Evolutionary conservation across 768 basidiomycete species (phyloP).

Genomic region (Auriscalpium microsporum): DNA sequence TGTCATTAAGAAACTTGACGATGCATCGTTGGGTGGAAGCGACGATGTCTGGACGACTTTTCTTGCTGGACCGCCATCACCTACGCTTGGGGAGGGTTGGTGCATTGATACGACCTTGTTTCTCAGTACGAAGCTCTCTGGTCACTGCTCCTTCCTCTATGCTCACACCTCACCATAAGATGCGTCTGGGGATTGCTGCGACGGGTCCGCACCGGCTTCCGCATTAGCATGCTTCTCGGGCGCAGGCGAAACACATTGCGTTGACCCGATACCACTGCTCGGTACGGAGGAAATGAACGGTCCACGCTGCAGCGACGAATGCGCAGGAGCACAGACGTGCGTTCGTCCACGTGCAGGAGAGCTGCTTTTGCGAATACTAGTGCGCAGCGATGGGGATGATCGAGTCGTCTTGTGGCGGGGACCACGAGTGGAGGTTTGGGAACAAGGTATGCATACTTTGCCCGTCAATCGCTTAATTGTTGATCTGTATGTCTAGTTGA

Average conservation of each 20-base stretch:
- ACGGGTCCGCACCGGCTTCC: too few relatives aligned
- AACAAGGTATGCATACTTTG: conserved; percentile 41
- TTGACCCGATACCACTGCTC: conserved; percentile 51
- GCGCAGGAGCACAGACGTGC: conserved; percentile 38
- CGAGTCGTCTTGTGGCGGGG: conserved; percentile 69
- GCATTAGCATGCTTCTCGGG: not conserved
- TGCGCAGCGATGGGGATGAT: conserved; percentile 20
- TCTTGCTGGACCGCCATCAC: conserved; percentile 22
- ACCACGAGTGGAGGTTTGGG: conserved; percentile 51
- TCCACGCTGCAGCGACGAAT: conserved; percentile 37
- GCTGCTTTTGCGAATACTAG: conserved; percentile 47
- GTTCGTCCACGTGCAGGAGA: conserved; percentile 41
- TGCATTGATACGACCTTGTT: conserved; percentile 11
- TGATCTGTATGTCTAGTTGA: conserved; percentile 33
- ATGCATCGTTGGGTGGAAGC: conserved; percentile 34
- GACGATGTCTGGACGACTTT: conserved; percentile 40
- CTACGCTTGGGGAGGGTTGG: conserved; percentile 7
- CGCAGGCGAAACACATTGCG: conserved; percentile 32
- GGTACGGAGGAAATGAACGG: conserved; percentile 6
- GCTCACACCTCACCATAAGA: not conserved
- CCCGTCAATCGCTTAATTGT: not conserved
- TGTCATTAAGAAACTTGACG: conserved; percentile 60
- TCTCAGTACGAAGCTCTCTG: conserved; percentile 22
- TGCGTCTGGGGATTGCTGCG: too few relatives aligned
- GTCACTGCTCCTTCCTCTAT: conserved; percentile 10